Evolutionary conservation across 192 early-diverging fungal genomes (phyloP).

Genomic region (Mortierella antarctica): DNA sequence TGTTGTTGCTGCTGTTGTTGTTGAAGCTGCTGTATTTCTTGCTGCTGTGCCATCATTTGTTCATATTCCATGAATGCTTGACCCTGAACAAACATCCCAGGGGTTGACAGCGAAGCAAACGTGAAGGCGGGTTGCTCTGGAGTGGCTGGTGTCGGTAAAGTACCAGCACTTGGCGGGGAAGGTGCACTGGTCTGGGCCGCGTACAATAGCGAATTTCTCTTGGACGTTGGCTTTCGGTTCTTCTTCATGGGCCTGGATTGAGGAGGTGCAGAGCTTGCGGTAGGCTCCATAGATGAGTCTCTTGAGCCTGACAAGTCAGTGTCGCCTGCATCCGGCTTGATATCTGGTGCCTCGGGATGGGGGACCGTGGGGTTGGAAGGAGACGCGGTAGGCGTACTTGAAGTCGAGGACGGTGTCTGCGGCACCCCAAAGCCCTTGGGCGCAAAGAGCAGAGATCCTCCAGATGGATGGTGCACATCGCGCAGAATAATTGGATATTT

Average conservation of each 20-base stretch:
- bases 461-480: slow-evolving; percentile 39
- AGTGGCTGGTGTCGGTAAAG: background rate
- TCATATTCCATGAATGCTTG: slow-evolving; percentile 46
- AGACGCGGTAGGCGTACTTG: slow-evolving; percentile 22
- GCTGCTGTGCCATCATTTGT: slow-evolving; percentile 8
- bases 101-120: slow-evolving; percentile 37
- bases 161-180: background rate
- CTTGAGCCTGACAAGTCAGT: background rate
- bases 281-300: background rate
- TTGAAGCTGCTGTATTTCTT: background rate
- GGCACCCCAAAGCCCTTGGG: slow-evolving; percentile 8
- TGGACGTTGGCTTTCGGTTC: slow-evolving; percentile 29
- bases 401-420: slow-evolving; percentile 13
- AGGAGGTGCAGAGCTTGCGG: background rate
- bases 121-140: slow-evolving; percentile 10
- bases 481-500: slow-evolving; percentile 31
- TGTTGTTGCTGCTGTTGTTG: slow-evolving; percentile 10
- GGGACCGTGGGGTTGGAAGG: slow-evolving; percentile 15
- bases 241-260: slow-evolving; percentile 26
- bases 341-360: slow-evolving; percentile 18
- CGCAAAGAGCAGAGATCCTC: slow-evolving; percentile 34
- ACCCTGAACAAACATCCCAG: slow-evolving; percentile 46
- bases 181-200: background rate
- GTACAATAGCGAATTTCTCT: slow-evolving; percentile 32
- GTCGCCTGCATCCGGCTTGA: background rate